These are phyloP conservation scores for Sinapis alba DNA, from an alignment of 441 rosid species.

Conservation along the genomic window DNA sequence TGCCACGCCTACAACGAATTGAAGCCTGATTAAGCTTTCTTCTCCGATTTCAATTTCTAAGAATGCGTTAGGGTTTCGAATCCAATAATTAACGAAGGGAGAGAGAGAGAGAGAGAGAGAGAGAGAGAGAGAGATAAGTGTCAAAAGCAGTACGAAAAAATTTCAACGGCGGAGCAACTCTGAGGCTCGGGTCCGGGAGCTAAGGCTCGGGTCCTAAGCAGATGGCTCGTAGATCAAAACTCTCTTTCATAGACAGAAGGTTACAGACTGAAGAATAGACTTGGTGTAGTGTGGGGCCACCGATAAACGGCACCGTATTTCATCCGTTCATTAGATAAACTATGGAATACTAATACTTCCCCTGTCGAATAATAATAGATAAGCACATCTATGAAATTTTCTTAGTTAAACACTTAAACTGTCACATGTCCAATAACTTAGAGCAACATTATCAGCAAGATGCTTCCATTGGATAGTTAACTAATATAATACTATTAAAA, in stretches of 20 bases:
- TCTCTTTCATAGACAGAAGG: not conserved
- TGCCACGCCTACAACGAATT: constrained; percentile 3
- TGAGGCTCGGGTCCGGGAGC: constrained; percentile 47
- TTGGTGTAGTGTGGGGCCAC: not conserved
- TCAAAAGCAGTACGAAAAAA: constrained; percentile 48
- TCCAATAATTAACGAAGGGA: constrained; percentile 33
- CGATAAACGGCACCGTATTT: not conserved
- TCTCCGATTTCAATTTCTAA: constrained; percentile 25
- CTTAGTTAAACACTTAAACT: too few relatives aligned
- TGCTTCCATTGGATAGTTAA: too few relatives aligned
- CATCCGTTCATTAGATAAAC: not conserved
- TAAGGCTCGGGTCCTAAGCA: constrained; percentile 51
- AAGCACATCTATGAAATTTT: not conserved
- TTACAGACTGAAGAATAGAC: not conserved
- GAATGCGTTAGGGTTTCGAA: constrained; percentile 49
- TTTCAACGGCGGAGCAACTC: constrained; percentile 58
- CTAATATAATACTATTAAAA: too few relatives aligned
- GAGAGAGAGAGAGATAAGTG: constrained; percentile 47
- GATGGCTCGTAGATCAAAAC: not conserved
- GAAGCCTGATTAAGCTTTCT: constrained; percentile 39
- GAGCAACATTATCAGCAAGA: too few relatives aligned
- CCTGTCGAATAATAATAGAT: too few relatives aligned
- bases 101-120: not conserved
- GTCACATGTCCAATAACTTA: too few relatives aligned
- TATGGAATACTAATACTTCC: too few relatives aligned